Conservation (phyloP, 139 green algal species). For the Prasinococcaceae sp. region DNA sequence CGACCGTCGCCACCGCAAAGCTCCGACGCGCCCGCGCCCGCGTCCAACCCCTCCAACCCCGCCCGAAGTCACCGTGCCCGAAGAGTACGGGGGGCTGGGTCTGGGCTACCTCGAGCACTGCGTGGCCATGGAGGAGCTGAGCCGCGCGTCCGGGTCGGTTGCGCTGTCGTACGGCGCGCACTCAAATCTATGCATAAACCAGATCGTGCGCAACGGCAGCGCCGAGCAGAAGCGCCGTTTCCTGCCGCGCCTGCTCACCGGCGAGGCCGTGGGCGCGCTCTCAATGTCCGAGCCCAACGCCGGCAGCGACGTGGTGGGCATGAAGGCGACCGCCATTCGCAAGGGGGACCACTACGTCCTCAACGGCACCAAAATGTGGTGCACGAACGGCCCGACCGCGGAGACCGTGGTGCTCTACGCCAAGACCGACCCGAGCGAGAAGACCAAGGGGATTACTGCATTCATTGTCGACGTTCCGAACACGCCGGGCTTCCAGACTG, state of each 20-base stretch:
- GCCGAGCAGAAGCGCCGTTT: constrained; percentile 52
- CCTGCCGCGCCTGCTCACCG: constrained; percentile 44
- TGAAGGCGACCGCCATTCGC: constrained; percentile 45
- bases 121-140: constrained; percentile 82
- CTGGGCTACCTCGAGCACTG: constrained; percentile 65
- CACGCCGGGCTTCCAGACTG: constrained; percentile 51
- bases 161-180: constrained; percentile 78
- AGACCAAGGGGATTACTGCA: constrained; percentile 72
- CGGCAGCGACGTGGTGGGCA: constrained; percentile 75
- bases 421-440: constrained; percentile 57
- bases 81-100: constrained; percentile 65
- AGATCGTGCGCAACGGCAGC: constrained; percentile 66
- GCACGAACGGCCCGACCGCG: constrained; percentile 74
- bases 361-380: constrained; percentile 89
- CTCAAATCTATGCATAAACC: constrained; percentile 87
- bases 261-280: constrained; percentile 74
- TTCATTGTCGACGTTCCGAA: constrained; percentile 66
- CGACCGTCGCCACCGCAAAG: no score
- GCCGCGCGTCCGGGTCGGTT: constrained; percentile 58
- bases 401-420: constrained; percentile 72
- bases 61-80: constrained; percentile 59
- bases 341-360: constrained; percentile 51
- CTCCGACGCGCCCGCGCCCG: no score
- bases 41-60: no score
- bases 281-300: constrained; percentile 71